Conservation (phyloP, 257 asterid genomes). For the Phtheirospermum japonicum region DNA sequence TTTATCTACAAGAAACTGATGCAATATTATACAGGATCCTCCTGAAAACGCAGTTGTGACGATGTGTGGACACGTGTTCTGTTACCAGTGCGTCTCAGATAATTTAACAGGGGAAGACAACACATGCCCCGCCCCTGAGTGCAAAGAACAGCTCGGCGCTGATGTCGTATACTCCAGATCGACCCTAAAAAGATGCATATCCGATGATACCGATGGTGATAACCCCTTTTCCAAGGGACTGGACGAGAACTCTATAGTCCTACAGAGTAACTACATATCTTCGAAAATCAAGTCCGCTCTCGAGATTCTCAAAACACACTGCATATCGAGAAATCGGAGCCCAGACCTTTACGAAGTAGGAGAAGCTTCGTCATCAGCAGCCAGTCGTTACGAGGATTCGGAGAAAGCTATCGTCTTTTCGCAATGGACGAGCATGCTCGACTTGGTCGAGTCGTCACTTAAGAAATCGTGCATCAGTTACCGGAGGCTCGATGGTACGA, state of each 20-base stretch:
- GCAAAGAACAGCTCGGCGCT: constrained; percentile 86
- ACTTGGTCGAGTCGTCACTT: constrained; percentile 75
- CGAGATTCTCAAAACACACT: constrained; percentile 55
- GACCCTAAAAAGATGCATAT: constrained; percentile 57
- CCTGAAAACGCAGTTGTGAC: constrained; percentile 98
- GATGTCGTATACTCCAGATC: constrained; percentile 72
- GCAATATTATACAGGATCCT: constrained; percentile 66
- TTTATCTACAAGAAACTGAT: constrained; percentile 20
- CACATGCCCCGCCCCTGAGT: constrained; percentile 76
- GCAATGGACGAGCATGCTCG: constrained; percentile 98
- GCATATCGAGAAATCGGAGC: constrained; percentile 37
- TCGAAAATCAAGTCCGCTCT: constrained; percentile 77
- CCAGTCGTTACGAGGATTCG: constrained; percentile 40
- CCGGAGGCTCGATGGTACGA: constrained; percentile 95
- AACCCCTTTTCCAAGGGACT: constrained; percentile 34
- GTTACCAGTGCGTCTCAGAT: constrained; percentile 88
- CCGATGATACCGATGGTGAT: constrained; percentile 48
- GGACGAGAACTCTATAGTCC: constrained; percentile 48
- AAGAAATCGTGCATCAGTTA: constrained; percentile 47
- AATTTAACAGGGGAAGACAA: constrained; percentile 80
- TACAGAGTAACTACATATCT: constrained; percentile 54
- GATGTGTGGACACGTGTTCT: constrained; percentile 91
- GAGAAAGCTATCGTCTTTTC: constrained; percentile 93
- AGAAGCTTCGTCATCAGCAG: constrained; percentile 41
- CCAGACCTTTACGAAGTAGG: constrained; percentile 18